These are phyloP conservation scores for Kwoniella europaea DNA, from an alignment of 768 basidiomycete species.

Conservation along the genomic window DNA sequence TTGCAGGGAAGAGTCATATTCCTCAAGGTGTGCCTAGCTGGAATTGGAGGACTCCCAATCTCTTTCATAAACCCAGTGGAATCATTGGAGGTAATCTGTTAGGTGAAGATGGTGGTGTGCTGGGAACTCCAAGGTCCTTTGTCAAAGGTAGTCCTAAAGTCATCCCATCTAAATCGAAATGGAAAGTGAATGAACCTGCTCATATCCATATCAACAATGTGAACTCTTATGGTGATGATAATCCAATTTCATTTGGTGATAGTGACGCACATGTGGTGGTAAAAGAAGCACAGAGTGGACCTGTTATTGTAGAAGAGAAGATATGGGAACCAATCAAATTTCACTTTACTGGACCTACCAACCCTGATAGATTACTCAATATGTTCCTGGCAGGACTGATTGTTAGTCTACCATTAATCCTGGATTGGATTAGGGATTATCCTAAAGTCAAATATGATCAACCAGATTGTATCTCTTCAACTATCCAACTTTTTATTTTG, in stretches of 20 bases:
- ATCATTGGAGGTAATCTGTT: constrained; percentile 11
- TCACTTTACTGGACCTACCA: constrained; percentile 33
- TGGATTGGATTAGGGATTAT: constrained; percentile 33
- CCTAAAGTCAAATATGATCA: constrained; percentile 19
- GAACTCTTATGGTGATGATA: constrained; percentile 15
- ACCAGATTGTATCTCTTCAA: constrained; percentile 27
- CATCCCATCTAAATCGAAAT: constrained; percentile 4
- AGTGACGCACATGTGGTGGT: background rate
- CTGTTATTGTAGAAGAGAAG: constrained; percentile 17
- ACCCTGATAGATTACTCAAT: constrained; percentile 32
- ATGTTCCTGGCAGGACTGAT: constrained; percentile 32
- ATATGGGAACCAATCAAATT: constrained; percentile 18
- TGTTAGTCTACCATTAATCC: constrained; percentile 25
- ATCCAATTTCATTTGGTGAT: constrained; percentile 4
- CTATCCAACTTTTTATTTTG: constrained; percentile 30
- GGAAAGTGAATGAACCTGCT: constrained; percentile 19
- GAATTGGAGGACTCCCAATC: constrained; percentile 12
- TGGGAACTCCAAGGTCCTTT: background rate
- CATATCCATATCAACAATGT: constrained; percentile 29
- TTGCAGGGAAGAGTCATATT: constrained; percentile 6
- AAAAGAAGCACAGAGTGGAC: background rate
- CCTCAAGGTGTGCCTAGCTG: constrained; percentile 7
- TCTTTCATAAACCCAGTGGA: constrained; percentile 2
- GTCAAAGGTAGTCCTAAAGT: constrained; percentile 9
- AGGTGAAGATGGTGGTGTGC: background rate